phyloP scores from a whole-genome alignment of 768 basidiomycete genomes.

The Gloeopeniophorella convolvens region DNA sequence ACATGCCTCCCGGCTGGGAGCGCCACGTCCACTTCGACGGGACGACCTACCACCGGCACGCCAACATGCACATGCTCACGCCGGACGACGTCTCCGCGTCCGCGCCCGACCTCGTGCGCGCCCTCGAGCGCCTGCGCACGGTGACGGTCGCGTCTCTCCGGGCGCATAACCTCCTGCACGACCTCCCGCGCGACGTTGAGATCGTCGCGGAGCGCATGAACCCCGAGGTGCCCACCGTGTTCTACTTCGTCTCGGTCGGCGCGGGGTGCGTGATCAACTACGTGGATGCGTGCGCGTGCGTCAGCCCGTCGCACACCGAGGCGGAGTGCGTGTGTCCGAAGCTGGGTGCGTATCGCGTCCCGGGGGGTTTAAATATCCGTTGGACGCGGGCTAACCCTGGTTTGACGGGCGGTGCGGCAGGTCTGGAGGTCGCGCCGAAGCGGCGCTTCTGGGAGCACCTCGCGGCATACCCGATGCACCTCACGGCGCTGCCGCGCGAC shows the following conservation, averaged over 20 bases:
- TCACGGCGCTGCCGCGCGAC: neutral
- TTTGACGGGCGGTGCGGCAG: too few relatives aligned
- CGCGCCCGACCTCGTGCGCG: slow-evolving; percentile 4
- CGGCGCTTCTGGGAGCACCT: slow-evolving; percentile 7
- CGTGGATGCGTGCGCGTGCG: neutral
- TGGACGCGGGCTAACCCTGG: too few relatives aligned
- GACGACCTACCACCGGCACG: neutral
- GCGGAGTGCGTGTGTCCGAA: neutral
- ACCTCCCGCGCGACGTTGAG: slow-evolving; percentile 5
- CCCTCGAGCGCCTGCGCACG: neutral
- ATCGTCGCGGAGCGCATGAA: slow-evolving; percentile 9
- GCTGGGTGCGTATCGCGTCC: neutral
- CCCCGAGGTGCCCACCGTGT: slow-evolving; percentile 5
- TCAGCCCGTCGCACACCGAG: neutral
- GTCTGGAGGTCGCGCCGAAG: neutral
- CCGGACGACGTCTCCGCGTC: slow-evolving; percentile 8
- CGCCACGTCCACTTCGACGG: slow-evolving; percentile 4
- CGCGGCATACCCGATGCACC: slow-evolving; percentile 5
- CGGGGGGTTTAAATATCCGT: too few relatives aligned
- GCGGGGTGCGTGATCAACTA: slow-evolving; percentile 5
- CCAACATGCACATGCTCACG: neutral
- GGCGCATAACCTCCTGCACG: neutral
- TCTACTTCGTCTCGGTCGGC: slow-evolving; percentile 4
- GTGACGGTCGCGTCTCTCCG: neutral
- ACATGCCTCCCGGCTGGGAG: neutral